These are phyloP conservation scores for Coprinellus micaceus DNA, from an alignment of 768 basidiomycete species.

Conservation along the genomic window DNA sequence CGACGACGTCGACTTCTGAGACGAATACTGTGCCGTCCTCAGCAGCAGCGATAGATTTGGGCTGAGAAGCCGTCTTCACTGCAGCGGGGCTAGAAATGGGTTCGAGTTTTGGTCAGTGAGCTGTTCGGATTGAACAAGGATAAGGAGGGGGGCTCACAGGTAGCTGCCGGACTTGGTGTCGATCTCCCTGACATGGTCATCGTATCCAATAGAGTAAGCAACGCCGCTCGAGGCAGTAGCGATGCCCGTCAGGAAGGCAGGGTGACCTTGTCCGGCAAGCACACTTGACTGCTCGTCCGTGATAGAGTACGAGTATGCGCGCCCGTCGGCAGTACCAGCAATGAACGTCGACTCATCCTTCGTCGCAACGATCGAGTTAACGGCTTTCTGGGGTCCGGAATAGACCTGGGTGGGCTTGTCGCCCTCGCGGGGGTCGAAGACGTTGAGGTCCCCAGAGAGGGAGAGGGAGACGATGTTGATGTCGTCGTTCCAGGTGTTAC, in stretches of 20 bases:
- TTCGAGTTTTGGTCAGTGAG: neutral
- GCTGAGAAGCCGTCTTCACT: constrained; percentile 56
- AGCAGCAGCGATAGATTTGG: constrained; percentile 58
- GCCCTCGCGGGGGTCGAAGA: constrained; percentile 72
- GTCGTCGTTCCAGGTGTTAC: constrained; percentile 77
- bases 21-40: constrained; percentile 66
- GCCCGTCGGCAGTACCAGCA: constrained; percentile 77
- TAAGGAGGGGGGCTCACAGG: constrained; percentile 36
- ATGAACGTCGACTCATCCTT: constrained; percentile 60
- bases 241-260: constrained; percentile 65
- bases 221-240: constrained; percentile 42
- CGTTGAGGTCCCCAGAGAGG: constrained; percentile 73
- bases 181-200: constrained; percentile 75
- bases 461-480: constrained; percentile 79
- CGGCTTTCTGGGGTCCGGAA: constrained; percentile 72
- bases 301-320: constrained; percentile 60
- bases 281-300: constrained; percentile 40
- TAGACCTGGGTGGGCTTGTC: constrained; percentile 60
- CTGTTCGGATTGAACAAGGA: neutral
- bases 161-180: constrained; percentile 39
- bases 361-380: constrained; percentile 57
- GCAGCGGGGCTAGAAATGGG: constrained; percentile 44
- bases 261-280: constrained; percentile 65
- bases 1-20: constrained; percentile 51
- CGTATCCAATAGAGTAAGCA: constrained; percentile 73